Conservation (phyloP, 108 stramenopile genomes). For the Schizochytrium sp. region DNA sequence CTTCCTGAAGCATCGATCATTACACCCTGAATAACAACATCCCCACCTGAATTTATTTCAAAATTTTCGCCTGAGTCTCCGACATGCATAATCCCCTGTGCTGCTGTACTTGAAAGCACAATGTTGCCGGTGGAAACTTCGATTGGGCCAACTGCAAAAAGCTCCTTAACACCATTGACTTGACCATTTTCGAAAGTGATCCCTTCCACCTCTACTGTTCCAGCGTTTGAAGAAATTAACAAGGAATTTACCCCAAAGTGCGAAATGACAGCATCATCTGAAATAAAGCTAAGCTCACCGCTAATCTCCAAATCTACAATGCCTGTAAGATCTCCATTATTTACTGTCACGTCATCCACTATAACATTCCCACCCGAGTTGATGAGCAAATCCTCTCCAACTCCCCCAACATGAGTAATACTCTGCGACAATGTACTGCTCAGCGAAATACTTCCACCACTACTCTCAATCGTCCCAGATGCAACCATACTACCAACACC, state of each 20-base stretch:
- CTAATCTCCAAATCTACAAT: not conserved
- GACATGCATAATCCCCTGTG: too few relatives aligned
- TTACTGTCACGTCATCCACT: slow-evolving; percentile 16
- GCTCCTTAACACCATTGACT: not conserved
- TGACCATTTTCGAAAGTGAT: not conserved
- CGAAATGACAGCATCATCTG: not conserved
- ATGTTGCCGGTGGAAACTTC: not conserved
- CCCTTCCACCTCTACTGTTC: not conserved
- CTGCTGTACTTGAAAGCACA: not conserved
- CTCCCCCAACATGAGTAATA: not conserved
- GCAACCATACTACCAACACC: too few relatives aligned
- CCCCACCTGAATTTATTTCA: too few relatives aligned
- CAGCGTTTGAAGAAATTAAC: not conserved
- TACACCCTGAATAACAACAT: too few relatives aligned
- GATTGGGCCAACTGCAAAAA: not conserved
- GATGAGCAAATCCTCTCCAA: not conserved
- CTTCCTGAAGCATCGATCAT: too few relatives aligned
- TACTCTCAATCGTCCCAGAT: too few relatives aligned
- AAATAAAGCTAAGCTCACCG: not conserved
- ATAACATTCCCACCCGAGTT: not conserved
- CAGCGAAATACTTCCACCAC: not conserved
- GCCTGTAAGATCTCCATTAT: not conserved
- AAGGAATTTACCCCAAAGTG: not conserved
- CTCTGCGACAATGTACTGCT: not conserved
- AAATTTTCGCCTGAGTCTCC: too few relatives aligned